These are phyloP conservation scores for Solanum arcanum DNA, from an alignment of 257 asterid genomes.

Conservation along the genomic window DNA sequence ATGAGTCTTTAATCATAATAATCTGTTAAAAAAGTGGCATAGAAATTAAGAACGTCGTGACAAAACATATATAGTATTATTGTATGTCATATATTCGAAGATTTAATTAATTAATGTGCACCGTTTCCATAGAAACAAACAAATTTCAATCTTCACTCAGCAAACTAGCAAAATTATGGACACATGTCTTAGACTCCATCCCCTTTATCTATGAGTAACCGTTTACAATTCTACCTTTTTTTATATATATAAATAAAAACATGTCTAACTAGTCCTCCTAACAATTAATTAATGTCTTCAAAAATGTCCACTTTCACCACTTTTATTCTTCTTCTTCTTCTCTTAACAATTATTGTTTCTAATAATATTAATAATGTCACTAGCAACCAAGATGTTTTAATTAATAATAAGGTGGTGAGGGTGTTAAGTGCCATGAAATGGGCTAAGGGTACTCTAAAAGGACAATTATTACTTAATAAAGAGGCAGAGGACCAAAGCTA, in stretches of 20 bases:
- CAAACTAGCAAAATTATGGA: neutral
- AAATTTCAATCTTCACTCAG: neutral
- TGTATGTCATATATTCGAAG: neutral
- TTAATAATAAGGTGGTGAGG: constrained; percentile 8
- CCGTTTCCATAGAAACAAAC: neutral
- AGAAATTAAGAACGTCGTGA: neutral
- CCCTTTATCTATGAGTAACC: neutral
- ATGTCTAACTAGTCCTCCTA: neutral
- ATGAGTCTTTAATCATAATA: neutral
- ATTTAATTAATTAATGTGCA: neutral
- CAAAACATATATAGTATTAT: neutral
- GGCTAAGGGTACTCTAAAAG: constrained; percentile 12
- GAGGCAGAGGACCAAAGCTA: neutral
- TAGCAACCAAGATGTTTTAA: constrained; percentile 7
- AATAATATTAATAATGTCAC: neutral
- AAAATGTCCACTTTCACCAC: constrained; percentile 11
- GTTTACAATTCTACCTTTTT: neutral
- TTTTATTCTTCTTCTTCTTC: constrained; percentile 11
- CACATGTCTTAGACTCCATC: neutral
- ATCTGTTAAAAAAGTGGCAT: neutral
- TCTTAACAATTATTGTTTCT: neutral
- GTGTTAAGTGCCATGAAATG: constrained; percentile 24
- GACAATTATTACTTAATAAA: neutral
- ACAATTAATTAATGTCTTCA: neutral
- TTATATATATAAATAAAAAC: neutral